Percentiles rank a stretch among this genome's conserved stretches.
These are phyloP conservation scores for Chytridium lagenaria DNA, from an alignment of 371 early-diverging fungal species.

Conservation along the genomic window DNA sequence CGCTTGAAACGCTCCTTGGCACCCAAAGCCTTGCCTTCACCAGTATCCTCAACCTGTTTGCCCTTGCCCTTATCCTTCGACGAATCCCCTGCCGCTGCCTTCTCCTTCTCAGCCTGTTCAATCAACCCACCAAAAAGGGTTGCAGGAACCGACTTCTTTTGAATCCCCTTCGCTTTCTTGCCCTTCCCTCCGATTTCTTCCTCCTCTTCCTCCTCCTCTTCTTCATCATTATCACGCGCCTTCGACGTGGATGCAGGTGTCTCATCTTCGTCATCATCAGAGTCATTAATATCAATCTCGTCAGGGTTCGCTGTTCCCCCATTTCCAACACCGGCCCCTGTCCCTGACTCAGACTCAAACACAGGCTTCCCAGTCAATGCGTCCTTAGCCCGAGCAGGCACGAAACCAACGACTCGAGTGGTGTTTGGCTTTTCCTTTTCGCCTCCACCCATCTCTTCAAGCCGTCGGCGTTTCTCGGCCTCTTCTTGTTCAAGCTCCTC, in stretches of 20 bases:
- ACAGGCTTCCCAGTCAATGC: slow-evolving; percentile 32
- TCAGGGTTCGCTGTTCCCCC: slow-evolving; percentile 45
- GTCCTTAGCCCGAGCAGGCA: slow-evolving; percentile 48
- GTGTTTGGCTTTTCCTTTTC: slow-evolving; percentile 14
- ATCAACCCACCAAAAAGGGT: slow-evolving; percentile 59
- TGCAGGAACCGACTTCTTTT: slow-evolving; percentile 49
- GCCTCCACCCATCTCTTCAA: neutral
- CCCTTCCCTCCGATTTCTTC: slow-evolving; percentile 23
- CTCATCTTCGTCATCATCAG: slow-evolving; percentile 44
- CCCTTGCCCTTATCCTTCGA: slow-evolving; percentile 25
- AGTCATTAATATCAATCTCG: slow-evolving; percentile 53
- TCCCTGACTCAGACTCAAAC: neutral
- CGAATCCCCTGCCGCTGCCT: slow-evolving; percentile 30
- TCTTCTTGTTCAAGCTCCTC: slow-evolving; percentile 43
- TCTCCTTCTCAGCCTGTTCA: slow-evolving; percentile 35
- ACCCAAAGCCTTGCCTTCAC: slow-evolving; percentile 36
- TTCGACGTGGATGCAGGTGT: neutral
- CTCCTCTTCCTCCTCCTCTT: slow-evolving; percentile 45
- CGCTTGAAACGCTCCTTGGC: slow-evolving; percentile 57
- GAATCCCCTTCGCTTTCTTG: slow-evolving; percentile 24
- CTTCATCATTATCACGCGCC: slow-evolving; percentile 5
- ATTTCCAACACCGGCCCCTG: slow-evolving; percentile 19
- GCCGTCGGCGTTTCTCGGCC: slow-evolving; percentile 22
- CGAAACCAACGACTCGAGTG: slow-evolving; percentile 58
- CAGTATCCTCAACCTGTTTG: slow-evolving; percentile 6